These are phyloP conservation scores for Tylopilus rubrobrunneus DNA, from an alignment of 768 basidiomycete species.

Conservation along the genomic window DNA sequence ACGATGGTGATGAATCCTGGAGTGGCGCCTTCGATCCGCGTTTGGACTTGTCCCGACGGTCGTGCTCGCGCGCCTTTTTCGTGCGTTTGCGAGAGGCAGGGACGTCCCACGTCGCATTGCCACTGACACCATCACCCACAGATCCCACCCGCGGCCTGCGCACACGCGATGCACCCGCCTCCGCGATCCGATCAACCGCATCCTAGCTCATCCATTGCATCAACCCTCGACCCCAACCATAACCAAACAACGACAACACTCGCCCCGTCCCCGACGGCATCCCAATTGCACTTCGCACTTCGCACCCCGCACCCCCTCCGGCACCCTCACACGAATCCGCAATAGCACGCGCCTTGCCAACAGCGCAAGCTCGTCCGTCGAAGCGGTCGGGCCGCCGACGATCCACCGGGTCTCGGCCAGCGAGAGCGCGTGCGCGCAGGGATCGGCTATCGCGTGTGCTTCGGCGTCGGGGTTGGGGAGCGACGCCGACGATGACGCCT, in stretches of 20 bases:
- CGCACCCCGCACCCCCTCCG: background rate
- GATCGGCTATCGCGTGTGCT: too few relatives aligned
- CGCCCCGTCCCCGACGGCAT: background rate
- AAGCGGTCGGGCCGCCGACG: slow-evolving; percentile 18
- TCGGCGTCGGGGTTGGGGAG: too few relatives aligned
- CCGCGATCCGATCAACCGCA: too few relatives aligned
- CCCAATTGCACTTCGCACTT: slow-evolving; percentile 22
- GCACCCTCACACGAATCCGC: slow-evolving; percentile 9
- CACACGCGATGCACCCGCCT: too few relatives aligned
- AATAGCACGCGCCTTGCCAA: slow-evolving; percentile 15
- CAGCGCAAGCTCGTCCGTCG: slow-evolving; percentile 11
- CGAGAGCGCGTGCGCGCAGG: background rate
- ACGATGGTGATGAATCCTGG: too few relatives aligned
- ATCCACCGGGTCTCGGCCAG: background rate
- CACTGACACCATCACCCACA: too few relatives aligned
- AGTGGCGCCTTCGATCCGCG: background rate
- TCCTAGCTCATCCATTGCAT: too few relatives aligned
- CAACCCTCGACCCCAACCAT: background rate
- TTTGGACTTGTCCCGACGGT: background rate
- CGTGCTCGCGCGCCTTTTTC: background rate
- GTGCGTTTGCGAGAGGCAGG: background rate
- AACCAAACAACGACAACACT: too few relatives aligned
- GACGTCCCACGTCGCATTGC: too few relatives aligned
- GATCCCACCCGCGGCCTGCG: too few relatives aligned
- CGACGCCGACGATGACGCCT: too few relatives aligned